A percentile compares a stretch with the other conserved stretches of the same genome.
phyloP scores from a whole-genome alignment of 306 rosid species.

The Myrica gale region DNA sequence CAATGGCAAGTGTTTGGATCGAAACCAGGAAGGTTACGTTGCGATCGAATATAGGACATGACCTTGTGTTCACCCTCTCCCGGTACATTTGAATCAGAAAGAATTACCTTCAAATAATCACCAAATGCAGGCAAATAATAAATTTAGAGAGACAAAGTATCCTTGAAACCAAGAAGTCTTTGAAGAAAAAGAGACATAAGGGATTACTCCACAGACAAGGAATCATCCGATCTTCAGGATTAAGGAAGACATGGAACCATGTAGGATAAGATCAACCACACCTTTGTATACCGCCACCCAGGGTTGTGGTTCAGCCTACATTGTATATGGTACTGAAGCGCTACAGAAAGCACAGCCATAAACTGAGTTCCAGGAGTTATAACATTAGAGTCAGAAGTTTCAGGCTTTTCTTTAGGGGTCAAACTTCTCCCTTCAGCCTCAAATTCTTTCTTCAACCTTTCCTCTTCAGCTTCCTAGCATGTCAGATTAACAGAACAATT shows the following conservation, averaged over 20 bases:
- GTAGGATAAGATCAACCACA: slow-evolving; percentile 37
- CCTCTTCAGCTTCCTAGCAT: slow-evolving; percentile 92
- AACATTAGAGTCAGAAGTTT: slow-evolving; percentile 84
- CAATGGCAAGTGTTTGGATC: slow-evolving; percentile 87
- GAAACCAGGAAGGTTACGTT: slow-evolving; percentile 76
- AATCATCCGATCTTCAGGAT: slow-evolving; percentile 38
- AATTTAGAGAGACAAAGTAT: slow-evolving; percentile 56
- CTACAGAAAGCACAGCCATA: slow-evolving; percentile 83
- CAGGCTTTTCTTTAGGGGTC: slow-evolving; percentile 59
- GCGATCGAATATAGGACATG: slow-evolving; percentile 78
- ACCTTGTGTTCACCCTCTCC: slow-evolving; percentile 99
- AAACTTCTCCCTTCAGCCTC: slow-evolving; percentile 56
- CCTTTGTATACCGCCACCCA: slow-evolving; percentile 86
- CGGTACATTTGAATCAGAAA: slow-evolving; percentile 93
- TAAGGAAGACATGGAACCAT: slow-evolving; percentile 27
- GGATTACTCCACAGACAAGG: slow-evolving; percentile 48
- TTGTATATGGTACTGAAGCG: slow-evolving; percentile 87
- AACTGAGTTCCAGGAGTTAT: slow-evolving; percentile 96
- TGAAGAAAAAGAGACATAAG: slow-evolving; percentile 38
- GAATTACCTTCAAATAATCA: slow-evolving; percentile 89
- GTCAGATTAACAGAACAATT: slow-evolving; percentile 16
- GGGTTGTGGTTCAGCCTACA: slow-evolving; percentile 72
- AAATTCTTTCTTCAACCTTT: slow-evolving; percentile 68
- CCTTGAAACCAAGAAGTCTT: slow-evolving; percentile 51
- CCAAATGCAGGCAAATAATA: slow-evolving; percentile 60